A percentile compares a stretch with the other conserved stretches of the same genome.
These are phyloP conservation scores for Diaporthe capsici DNA, from an alignment of 2,329 filamentous ascomycete genomes.

Conservation along the genomic window DNA sequence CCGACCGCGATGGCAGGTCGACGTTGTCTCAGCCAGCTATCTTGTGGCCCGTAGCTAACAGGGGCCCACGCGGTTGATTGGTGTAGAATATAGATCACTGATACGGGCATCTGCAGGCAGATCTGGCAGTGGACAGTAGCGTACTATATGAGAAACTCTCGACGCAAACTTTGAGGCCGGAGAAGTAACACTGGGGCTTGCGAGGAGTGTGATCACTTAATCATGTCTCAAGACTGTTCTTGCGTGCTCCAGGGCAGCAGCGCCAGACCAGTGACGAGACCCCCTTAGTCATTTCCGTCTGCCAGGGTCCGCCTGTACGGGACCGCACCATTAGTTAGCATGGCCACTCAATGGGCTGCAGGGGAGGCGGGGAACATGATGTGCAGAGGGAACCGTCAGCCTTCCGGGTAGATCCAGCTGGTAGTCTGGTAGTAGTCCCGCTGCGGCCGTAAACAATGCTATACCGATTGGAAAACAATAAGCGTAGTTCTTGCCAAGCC, in stretches of 20 bases:
- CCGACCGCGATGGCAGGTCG: constrained; percentile 17
- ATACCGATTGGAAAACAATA: not conserved
- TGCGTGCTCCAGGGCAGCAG: constrained; percentile 3
- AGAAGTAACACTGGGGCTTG: constrained; percentile 17
- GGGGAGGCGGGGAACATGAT: constrained; percentile 9
- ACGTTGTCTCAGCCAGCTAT: constrained; percentile 5
- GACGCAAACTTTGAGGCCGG: not conserved
- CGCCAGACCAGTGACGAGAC: not conserved
- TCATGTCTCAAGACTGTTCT: constrained; percentile 4
- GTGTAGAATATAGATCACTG: constrained; percentile 19
- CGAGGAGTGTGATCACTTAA: constrained; percentile 10
- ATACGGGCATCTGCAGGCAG: constrained; percentile 21
- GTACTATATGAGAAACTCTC: constrained; percentile 23
- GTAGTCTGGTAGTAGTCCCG: not conserved
- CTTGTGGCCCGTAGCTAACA: not conserved
- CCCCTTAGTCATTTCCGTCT: constrained; percentile 26
- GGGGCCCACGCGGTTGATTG: constrained; percentile 24
- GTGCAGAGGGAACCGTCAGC: constrained; percentile 23
- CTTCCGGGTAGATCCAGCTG: constrained; percentile 13
- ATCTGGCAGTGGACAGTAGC: constrained; percentile 22
- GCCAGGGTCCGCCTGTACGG: constrained; percentile 22
- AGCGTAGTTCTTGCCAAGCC: constrained; percentile 13
- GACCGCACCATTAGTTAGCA: not conserved
- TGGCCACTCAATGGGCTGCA: constrained; percentile 4
- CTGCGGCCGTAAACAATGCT: not conserved